phyloP scores from a whole-genome alignment of 106 monocot species.

The Dendrobium huoshanense region DNA sequence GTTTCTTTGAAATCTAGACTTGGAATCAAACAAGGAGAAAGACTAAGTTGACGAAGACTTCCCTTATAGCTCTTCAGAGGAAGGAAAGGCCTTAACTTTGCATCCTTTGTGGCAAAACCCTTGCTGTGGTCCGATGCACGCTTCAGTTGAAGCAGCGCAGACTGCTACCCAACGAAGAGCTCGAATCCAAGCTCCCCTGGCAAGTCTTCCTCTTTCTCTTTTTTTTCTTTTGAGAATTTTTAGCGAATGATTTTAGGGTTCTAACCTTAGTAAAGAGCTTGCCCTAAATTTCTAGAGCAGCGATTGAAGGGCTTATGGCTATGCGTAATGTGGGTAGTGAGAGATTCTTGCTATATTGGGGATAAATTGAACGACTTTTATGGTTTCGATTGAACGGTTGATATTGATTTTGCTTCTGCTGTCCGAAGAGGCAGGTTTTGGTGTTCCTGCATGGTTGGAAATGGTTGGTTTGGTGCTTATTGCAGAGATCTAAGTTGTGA shows the following conservation, averaged over 20 bases:
- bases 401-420: background rate
- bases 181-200: conserved; percentile 10
- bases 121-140: background rate
- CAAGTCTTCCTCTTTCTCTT: background rate
- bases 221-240: background rate
- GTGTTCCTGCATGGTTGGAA: background rate
- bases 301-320: too few species aligned
- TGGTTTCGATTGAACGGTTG: background rate
- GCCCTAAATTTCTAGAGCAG: background rate
- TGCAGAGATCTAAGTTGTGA: background rate
- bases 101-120: background rate
- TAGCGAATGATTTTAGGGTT: background rate
- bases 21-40: background rate
- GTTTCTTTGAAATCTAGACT: background rate
- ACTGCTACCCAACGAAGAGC: background rate
- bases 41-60: background rate
- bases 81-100: background rate
- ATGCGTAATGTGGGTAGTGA: background rate
- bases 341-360: background rate
- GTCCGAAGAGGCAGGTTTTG: background rate
- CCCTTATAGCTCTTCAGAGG: background rate
- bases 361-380: background rate
- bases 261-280: background rate
- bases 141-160: background rate
- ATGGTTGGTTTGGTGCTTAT: background rate